Evolutionary conservation across 495 filamentous ascomycete genomes (phyloP).

Genomic region (Penicillium longicatenatum): DNA sequence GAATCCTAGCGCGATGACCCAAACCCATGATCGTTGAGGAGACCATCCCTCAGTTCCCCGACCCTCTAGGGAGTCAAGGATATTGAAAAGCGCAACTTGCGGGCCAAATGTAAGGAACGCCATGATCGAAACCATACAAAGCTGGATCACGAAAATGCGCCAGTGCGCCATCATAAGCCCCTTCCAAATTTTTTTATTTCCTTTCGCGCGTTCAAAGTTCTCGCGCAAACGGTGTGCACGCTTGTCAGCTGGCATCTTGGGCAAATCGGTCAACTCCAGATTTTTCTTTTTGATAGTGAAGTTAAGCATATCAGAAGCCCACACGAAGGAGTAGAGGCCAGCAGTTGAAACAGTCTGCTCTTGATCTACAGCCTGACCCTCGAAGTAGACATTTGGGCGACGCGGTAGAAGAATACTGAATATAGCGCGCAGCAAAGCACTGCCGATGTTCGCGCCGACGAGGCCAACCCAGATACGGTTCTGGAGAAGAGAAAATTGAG

Average conservation of each 20-base stretch:
- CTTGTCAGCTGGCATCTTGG: constrained; percentile 38
- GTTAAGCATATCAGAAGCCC: constrained; percentile 57
- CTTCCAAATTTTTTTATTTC: constrained; percentile 59
- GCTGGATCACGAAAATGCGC: constrained; percentile 54
- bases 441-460: constrained; percentile 22
- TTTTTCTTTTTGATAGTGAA: constrained; percentile 55
- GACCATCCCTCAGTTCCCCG: constrained; percentile 38
- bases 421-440: constrained; percentile 32
- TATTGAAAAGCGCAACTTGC: constrained; percentile 65
- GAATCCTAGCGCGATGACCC: constrained; percentile 64
- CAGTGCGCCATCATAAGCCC: constrained; percentile 59
- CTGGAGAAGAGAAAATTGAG: constrained; percentile 7
- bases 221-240: constrained; percentile 33
- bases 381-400: constrained; percentile 62
- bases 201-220: constrained; percentile 53
- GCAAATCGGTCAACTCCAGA: constrained; percentile 62
- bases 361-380: constrained; percentile 62
- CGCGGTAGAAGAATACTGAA: constrained; percentile 56
- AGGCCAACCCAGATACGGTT: constrained; percentile 21
- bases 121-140: constrained; percentile 50
- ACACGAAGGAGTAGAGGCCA: constrained; percentile 64
- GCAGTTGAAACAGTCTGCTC: constrained; percentile 62
- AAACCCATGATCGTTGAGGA: constrained; percentile 58
- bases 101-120: constrained; percentile 66
- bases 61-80: constrained; percentile 65